A percentile compares a stretch with the other conserved stretches of the same genome.
phyloP scores from a whole-genome alignment of 2,329 filamentous ascomycete species.

The Venturia pyrina region DNA sequence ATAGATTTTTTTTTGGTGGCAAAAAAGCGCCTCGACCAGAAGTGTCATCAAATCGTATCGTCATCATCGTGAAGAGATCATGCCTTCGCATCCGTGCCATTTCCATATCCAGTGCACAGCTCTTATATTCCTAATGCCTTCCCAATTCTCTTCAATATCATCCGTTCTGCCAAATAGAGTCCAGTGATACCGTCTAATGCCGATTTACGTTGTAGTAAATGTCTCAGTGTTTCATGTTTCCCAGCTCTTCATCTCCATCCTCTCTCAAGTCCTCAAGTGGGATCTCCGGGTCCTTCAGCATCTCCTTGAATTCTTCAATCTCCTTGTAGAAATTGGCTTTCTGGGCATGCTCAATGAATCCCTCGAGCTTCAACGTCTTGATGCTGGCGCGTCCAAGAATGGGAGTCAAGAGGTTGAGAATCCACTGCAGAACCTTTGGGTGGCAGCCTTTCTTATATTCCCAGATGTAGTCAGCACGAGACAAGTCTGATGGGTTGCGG shows the following conservation, averaged over 20 bases:
- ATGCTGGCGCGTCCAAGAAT: not conserved
- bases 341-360: constrained; percentile 2
- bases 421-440: not conserved
- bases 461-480: not conserved
- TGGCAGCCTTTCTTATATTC: not conserved
- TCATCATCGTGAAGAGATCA: not conserved
- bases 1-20: not conserved
- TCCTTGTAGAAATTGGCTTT: not conserved
- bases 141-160: not conserved
- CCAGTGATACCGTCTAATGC: not conserved
- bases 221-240: not conserved
- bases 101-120: not conserved
- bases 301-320: not conserved
- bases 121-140: not conserved
- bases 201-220: not conserved
- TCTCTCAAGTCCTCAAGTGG: not conserved
- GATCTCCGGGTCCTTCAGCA: not conserved
- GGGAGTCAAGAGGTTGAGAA: not conserved
- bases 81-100: not conserved
- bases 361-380: not conserved
- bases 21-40: not conserved
- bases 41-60: not conserved
- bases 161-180: not conserved
- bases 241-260: not conserved
- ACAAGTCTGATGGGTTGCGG: not conserved